These are phyloP conservation scores for Sarcomyxa edulis DNA, from an alignment of 768 basidiomycete species.

Conservation along the genomic window DNA sequence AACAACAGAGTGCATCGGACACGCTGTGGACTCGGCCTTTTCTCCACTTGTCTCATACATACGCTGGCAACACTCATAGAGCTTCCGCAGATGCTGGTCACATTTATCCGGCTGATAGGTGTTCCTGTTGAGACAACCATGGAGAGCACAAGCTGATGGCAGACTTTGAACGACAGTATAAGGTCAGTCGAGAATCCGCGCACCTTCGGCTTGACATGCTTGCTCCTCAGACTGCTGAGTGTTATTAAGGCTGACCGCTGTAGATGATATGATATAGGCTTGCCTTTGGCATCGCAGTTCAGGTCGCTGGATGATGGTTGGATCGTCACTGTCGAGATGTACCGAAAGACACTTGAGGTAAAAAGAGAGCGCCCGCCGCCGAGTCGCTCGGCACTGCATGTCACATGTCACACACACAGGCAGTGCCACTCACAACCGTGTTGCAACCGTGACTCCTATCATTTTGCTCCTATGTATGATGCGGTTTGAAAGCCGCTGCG, in stretches of 20 bases:
- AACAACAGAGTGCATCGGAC: slow-evolving; percentile 49
- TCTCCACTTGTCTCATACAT: slow-evolving; percentile 44
- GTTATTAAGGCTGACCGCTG: slow-evolving; percentile 12
- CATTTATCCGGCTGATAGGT: slow-evolving; percentile 65
- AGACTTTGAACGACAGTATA: neutral
- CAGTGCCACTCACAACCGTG: too few relatives aligned
- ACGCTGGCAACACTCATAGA: slow-evolving; percentile 58
- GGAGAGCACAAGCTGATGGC: slow-evolving; percentile 54
- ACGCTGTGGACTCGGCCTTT: slow-evolving; percentile 50
- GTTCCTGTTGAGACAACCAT: slow-evolving; percentile 57
- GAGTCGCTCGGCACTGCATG: too few relatives aligned
- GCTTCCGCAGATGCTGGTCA: slow-evolving; percentile 37
- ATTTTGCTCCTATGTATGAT: too few relatives aligned
- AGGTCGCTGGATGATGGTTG: too few relatives aligned
- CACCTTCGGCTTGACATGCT: slow-evolving; percentile 23
- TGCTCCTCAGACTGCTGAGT: neutral
- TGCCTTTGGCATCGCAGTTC: too few relatives aligned
- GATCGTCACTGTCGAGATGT: too few relatives aligned
- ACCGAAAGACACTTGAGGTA: too few relatives aligned
- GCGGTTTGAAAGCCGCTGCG: too few relatives aligned
- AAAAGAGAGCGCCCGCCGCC: too few relatives aligned
- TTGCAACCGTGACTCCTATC: too few relatives aligned
- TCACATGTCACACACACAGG: too few relatives aligned
- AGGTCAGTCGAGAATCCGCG: neutral
- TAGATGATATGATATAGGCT: slow-evolving; percentile 16